phyloP scores from a whole-genome alignment of 2,329 filamentous ascomycete genomes.

The Colletotrichum karsti region DNA sequence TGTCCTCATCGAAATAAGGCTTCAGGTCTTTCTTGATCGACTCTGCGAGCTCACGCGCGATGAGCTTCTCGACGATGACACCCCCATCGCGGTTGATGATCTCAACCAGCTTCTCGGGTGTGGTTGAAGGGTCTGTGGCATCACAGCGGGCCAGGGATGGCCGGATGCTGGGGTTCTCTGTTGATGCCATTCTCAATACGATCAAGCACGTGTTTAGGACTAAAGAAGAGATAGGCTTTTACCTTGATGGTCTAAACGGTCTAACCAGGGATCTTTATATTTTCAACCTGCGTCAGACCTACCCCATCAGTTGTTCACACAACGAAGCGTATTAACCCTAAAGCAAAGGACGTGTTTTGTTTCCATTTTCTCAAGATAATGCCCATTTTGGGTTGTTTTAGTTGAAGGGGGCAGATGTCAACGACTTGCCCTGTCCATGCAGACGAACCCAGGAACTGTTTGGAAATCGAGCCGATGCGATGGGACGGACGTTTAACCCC shows the following conservation, averaged over 20 bases:
- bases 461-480: background rate
- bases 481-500: background rate
- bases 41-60: conserved; percentile 38
- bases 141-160: conserved; percentile 6
- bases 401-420: background rate
- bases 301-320: background rate
- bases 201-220: background rate
- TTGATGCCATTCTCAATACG: background rate
- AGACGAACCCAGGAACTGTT: background rate
- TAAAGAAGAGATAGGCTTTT: accelerated
- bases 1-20: conserved; percentile 45
- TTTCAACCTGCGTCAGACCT: background rate
- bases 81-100: conserved; percentile 42
- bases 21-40: conserved; percentile 47
- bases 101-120: conserved; percentile 31
- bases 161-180: background rate
- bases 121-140: conserved; percentile 32
- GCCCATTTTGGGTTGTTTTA: too few species aligned
- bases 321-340: background rate
- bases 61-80: conserved; percentile 46
- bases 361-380: background rate
- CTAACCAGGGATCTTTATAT: background rate
- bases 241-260: background rate
- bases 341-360: background rate
- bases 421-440: background rate